Evolutionary conservation across 2,329 filamentous ascomycete species (phyloP).

Genomic region (Aspergillus pseudoviridinutans): DNA sequence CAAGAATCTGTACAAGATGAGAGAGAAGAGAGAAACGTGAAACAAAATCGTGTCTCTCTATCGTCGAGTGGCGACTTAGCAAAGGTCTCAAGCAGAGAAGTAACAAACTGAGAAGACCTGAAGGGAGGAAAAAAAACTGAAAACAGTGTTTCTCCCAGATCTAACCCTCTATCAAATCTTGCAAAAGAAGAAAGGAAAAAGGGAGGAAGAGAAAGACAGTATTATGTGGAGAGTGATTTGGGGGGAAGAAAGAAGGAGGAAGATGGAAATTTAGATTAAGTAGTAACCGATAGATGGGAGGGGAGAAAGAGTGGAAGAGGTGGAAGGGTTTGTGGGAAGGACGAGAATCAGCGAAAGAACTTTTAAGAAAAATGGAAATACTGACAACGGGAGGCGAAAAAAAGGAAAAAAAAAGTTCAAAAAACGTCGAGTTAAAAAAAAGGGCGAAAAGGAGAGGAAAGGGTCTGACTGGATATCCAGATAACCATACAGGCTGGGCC

Average conservation of each 20-base stretch:
- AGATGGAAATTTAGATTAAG: constrained; percentile 14
- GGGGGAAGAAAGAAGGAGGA: constrained; percentile 11
- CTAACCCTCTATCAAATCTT: constrained; percentile 23
- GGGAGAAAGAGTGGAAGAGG: constrained; percentile 7
- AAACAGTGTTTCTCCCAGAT: constrained; percentile 22
- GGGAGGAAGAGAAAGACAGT: constrained; percentile 5
- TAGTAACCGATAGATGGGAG: constrained; percentile 10
- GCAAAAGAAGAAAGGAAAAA: constrained; percentile 18
- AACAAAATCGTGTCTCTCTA: constrained; percentile 17
- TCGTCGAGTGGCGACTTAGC: constrained; percentile 19
- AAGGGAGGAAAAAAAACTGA: constrained; percentile 19
- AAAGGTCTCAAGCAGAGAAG: not conserved
- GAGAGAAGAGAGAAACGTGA: constrained; percentile 23
- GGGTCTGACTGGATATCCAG: not conserved
- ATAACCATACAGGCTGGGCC: not conserved
- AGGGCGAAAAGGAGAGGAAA: not conserved
- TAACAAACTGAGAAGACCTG: constrained; percentile 22
- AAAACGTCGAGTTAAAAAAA: constrained; percentile 5
- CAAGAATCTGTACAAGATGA: constrained; percentile 14
- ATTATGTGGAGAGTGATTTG: not conserved
- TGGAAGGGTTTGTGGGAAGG: constrained; percentile 11
- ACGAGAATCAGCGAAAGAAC: constrained; percentile 11
- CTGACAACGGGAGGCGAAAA: constrained; percentile 26
- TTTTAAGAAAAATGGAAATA: constrained; percentile 2
- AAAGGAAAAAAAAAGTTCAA: constrained; percentile 7